A percentile compares a stretch with the other conserved stretches of the same genome.
Evolutionary conservation across 1,284 basidiomycete species (phyloP).

Genomic region (Fomitiporia mediterranea): DNA sequence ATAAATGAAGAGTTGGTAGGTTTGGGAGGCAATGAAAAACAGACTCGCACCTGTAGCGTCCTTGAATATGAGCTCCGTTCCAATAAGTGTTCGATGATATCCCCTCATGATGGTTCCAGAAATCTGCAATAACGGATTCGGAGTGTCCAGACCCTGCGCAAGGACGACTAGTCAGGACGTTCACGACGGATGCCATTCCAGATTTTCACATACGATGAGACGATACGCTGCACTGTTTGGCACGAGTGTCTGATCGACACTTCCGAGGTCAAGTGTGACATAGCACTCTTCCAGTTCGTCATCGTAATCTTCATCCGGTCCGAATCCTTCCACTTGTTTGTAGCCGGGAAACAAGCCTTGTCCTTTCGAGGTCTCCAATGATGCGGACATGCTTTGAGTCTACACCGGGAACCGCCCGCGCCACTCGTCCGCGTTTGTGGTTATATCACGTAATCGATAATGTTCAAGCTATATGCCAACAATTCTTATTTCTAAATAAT

Average conservation of each 20-base stretch:
- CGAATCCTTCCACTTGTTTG: constrained; percentile 20
- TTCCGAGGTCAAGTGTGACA: constrained; percentile 66
- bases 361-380: background rate
- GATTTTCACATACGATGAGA: constrained; percentile 53
- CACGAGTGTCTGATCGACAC: constrained; percentile 66
- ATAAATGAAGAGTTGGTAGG: background rate
- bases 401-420: too few species aligned
- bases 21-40: background rate
- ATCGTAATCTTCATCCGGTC: constrained; percentile 48
- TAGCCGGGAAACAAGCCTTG: constrained; percentile 12
- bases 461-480: too few species aligned
- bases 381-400: too few species aligned
- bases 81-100: constrained; percentile 56
- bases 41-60: constrained; percentile 35
- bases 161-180: background rate
- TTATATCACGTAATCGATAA: too few species aligned
- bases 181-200: background rate
- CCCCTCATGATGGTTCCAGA: constrained; percentile 70
- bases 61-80: constrained; percentile 68
- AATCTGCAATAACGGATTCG: constrained; percentile 68
- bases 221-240: constrained; percentile 63
- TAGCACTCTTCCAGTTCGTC: constrained; percentile 52
- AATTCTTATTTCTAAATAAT: too few species aligned
- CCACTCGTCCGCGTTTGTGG: too few species aligned
- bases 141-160: constrained; percentile 64